Conservation (phyloP, 306 rosid genomes). For the Pyrus communis region DNA sequence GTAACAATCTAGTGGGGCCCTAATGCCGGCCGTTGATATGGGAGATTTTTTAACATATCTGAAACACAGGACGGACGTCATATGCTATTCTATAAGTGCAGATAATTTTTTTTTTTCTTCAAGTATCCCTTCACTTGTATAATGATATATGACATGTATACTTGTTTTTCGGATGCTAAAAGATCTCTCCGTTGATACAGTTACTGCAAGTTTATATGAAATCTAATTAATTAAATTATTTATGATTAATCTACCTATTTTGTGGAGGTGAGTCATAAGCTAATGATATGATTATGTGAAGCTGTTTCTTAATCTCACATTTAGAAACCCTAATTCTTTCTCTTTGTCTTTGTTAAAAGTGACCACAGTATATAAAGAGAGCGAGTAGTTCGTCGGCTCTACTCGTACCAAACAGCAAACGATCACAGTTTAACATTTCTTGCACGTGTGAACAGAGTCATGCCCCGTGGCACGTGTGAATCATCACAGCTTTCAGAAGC, state of each 20-base stretch:
- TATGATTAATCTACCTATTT: background rate
- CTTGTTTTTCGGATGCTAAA: too few relatives aligned
- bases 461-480: background rate
- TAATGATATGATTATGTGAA: background rate
- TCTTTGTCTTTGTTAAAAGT: background rate
- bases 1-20: background rate
- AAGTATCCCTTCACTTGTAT: fast-evolving
- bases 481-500: background rate
- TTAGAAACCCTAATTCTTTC: background rate
- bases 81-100: too few relatives aligned
- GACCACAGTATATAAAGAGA: background rate
- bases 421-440: too few relatives aligned
- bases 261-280: background rate
- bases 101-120: too few relatives aligned
- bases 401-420: background rate
- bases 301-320: background rate
- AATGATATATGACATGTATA: too few relatives aligned
- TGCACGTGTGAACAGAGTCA: background rate
- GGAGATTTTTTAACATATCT: too few relatives aligned
- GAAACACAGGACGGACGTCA: too few relatives aligned
- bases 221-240: background rate
- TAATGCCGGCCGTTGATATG: background rate
- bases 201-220: background rate
- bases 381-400: background rate
- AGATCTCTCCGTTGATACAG: background rate